phyloP scores from a whole-genome alignment of 805 yeast genomes.

The Hanseniaspora meyeri region DNA sequence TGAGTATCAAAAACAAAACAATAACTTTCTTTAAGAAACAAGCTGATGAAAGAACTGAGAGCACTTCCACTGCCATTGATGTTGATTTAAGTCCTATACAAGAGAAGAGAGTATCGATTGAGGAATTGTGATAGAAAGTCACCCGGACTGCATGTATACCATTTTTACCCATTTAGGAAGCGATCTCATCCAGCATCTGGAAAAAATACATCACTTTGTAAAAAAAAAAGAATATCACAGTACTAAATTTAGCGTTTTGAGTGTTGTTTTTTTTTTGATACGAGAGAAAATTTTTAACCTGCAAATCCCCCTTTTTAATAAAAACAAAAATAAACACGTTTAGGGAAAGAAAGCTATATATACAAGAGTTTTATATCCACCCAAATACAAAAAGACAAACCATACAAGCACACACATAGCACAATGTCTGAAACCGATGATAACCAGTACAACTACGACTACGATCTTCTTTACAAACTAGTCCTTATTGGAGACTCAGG shows the following conservation, averaged over 20 bases:
- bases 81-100: slow-evolving; percentile 25
- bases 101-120: slow-evolving; percentile 23
- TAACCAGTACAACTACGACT: slow-evolving; percentile 66
- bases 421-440: slow-evolving; percentile 20
- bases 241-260: no score
- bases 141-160: slow-evolving; percentile 1
- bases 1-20: slow-evolving; percentile 4
- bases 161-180: neutral
- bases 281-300: no score
- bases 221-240: no score
- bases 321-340: no score
- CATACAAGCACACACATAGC: neutral
- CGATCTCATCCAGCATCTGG: neutral
- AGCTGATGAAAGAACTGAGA: slow-evolving; percentile 13
- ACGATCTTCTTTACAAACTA: slow-evolving; percentile 89
- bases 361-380: no score
- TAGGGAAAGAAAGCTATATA: no score
- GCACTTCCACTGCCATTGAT: neutral
- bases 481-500: slow-evolving; percentile 83
- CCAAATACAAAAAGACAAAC: no score
- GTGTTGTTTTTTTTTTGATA: no score
- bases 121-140: slow-evolving; percentile 17
- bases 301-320: no score
- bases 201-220: no score
- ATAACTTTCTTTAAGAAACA: slow-evolving; percentile 8